Evolutionary conservation across 2,329 filamentous ascomycete genomes (phyloP).

Genomic region (Nigrospora osmanthi): DNA sequence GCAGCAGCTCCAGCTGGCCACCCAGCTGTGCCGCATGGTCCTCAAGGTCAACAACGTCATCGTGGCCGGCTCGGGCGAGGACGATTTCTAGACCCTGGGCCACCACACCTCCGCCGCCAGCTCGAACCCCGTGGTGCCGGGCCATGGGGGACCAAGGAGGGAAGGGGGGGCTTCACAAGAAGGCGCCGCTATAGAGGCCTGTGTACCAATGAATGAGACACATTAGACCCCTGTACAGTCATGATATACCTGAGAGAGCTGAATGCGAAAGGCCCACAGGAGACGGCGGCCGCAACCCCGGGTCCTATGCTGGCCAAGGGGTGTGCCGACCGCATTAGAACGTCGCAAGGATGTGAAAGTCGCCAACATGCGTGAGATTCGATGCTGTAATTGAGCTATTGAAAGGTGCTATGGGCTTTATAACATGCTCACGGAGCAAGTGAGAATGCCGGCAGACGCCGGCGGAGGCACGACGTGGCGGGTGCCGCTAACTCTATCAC

Average conservation of each 20-base stretch:
- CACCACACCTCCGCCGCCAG: not conserved
- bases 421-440: too few species aligned
- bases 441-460: too few species aligned
- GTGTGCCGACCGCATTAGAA: too few species aligned
- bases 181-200: not conserved
- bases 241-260: slow-evolving; percentile 2
- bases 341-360: too few species aligned
- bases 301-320: too few species aligned
- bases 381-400: too few species aligned
- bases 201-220: not conserved
- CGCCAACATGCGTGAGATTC: too few species aligned
- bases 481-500: too few species aligned
- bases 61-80: slow-evolving; percentile 76
- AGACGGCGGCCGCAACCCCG: too few species aligned
- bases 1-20: slow-evolving; percentile 92
- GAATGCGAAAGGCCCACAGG: not conserved
- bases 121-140: not conserved
- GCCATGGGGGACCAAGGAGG: too few species aligned
- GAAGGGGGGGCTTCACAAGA: not conserved
- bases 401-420: too few species aligned
- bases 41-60: slow-evolving; percentile 97
- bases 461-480: too few species aligned
- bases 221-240: slow-evolving; percentile 1
- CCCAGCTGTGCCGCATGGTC: slow-evolving; percentile 96
- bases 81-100: slow-evolving; percentile 64